Evolutionary conservation across 495 filamentous ascomycete genomes (phyloP), one percentile per base, ranked within the genome.

Genomic region (Aeminium ludgeri): DNA sequence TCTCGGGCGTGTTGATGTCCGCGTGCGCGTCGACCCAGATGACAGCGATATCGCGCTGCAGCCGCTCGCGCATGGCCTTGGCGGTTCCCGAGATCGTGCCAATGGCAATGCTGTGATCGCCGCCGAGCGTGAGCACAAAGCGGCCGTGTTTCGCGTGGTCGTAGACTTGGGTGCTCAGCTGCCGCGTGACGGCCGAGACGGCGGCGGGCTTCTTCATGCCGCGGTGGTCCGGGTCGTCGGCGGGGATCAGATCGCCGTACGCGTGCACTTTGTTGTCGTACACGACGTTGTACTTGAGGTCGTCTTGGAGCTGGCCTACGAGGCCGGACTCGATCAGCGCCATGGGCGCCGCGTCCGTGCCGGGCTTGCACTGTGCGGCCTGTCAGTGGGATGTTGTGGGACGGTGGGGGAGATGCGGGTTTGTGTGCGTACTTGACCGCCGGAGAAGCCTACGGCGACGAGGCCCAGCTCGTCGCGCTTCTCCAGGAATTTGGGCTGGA

Each of bases 21-120:
- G 86, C 82, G 55, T 99, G 89, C 16, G 89, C 89, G 60, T 99
- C 89, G 5, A 99, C 89, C 89, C 89, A 99, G 55, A 99, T 87
- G 6, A 99, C 82, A 0, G 84, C 87, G 34, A 93, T 71, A 44
- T 95, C 86, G 30, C 76, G 66, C 11, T 75, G 53, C 42, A 89
- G 58, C 23, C 89, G 65, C 65, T 96, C 85, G 28, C 78, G 72
- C 39, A 85, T 78, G 0, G 89, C 89, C 62, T 78, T 80, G 28
- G 84, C 76, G 1, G 77, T 79, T 3, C 89, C 89, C 13, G 78
- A 75, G 43, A 96, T 73, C 17, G 82, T 86, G 30, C 89, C 89
- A 54, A 99, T 91, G 38, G 91, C 89, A 52, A 99, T 93, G 36
- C 77, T 84, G 63, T 99, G 89, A 59, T 99, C 89, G 11, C 89